phyloP scores from a whole-genome alignment of 148 eudicot species.

The Bassia scoparia region DNA sequence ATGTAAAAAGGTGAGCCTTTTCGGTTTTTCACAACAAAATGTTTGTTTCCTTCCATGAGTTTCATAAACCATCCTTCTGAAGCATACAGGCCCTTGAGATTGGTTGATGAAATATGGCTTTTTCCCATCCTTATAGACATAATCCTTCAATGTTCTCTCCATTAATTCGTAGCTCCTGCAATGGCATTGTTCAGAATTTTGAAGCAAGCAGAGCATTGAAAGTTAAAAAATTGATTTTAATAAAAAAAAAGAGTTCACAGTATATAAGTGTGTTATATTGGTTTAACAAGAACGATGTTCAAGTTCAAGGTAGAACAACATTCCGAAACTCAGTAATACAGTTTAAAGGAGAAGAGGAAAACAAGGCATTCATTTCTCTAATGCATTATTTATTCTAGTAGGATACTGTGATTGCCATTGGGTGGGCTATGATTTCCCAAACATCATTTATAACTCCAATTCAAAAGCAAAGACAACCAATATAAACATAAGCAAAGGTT shows the following conservation, averaged over 20 bases:
- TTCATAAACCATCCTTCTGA: constrained; percentile 99
- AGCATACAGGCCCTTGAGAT: constrained; percentile 82
- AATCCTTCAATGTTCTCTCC: constrained; percentile 70
- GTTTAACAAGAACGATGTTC: background rate
- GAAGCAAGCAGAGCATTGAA: background rate
- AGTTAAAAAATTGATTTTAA: too few species aligned
- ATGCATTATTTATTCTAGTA: too few species aligned
- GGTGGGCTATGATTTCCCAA: too few species aligned
- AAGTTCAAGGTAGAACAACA: background rate
- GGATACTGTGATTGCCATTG: too few species aligned
- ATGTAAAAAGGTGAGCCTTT: constrained; percentile 78
- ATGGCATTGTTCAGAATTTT: constrained; percentile 10
- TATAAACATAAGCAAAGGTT: background rate
- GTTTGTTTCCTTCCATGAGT: constrained; percentile 72
- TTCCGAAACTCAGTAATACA: too few species aligned
- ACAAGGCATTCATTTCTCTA: too few species aligned
- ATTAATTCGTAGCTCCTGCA: constrained; percentile 90
- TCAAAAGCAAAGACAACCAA: too few species aligned
- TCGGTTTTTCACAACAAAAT: constrained; percentile 55
- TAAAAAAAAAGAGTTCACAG: background rate
- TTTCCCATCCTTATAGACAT: constrained; percentile 72
- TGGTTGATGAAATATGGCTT: constrained; percentile 90
- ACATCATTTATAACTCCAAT: too few species aligned
- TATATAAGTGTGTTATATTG: background rate
- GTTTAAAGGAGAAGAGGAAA: background rate